Conservation (phyloP, 2,329 filamentous ascomycete species). For the Fonsecaea nubica region DNA sequence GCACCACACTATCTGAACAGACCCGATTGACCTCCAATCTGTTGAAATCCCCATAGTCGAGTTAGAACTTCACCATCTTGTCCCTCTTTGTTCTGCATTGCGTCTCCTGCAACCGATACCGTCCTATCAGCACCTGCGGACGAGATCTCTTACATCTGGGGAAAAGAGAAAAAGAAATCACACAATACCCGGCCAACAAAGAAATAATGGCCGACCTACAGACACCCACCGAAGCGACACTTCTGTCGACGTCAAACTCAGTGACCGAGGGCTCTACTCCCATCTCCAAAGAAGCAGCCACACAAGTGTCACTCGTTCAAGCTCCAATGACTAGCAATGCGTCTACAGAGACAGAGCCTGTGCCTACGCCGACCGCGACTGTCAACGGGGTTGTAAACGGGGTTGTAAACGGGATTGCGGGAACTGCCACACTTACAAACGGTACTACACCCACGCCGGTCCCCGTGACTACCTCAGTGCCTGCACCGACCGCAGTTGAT, state of each 20-base stretch:
- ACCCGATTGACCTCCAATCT: neutral
- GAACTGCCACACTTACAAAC: constrained; percentile 15
- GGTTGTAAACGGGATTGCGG: neutral
- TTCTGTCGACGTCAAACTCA: constrained; percentile 26
- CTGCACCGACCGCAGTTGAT: neutral
- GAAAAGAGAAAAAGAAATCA: neutral
- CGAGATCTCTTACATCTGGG: neutral
- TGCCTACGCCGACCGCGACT: constrained; percentile 5
- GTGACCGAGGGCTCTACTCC: constrained; percentile 9
- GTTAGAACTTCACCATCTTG: neutral
- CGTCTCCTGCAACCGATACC: neutral
- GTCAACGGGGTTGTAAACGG: neutral
- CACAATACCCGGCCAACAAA: neutral
- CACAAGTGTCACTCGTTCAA: constrained; percentile 13
- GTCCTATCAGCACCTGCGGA: neutral
- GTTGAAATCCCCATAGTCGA: neutral
- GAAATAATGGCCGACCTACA: constrained; percentile 34
- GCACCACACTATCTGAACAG: neutral
- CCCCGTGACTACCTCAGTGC: constrained; percentile 8
- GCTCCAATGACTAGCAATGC: constrained; percentile 10
- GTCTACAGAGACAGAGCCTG: constrained; percentile 16
- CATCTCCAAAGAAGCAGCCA: constrained; percentile 22
- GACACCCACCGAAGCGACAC: constrained; percentile 32
- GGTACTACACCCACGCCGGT: constrained; percentile 2
- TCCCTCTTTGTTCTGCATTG: neutral